phyloP scores from a whole-genome alignment of 2,329 filamentous ascomycete species.

The Talaromyces sp. region DNA sequence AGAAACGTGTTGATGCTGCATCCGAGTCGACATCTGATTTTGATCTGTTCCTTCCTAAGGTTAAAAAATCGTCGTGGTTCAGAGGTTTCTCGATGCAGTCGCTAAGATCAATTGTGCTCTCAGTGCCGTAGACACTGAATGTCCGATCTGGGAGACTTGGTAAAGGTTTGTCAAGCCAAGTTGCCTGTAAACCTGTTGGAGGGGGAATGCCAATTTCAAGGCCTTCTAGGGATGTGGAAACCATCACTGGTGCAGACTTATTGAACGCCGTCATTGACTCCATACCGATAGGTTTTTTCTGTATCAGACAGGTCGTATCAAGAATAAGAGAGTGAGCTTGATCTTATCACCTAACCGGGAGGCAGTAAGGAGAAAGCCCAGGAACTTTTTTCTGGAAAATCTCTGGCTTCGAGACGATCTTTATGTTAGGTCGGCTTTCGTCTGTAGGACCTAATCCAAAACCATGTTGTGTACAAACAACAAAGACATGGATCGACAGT shows the following conservation, averaged over 20 bases:
- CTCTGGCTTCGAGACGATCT: background rate
- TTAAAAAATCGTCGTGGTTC: background rate
- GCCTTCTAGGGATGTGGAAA: conserved; percentile 36
- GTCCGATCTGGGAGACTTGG: conserved; percentile 13
- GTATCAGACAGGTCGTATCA: background rate
- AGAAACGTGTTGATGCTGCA: background rate
- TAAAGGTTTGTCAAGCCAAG: conserved; percentile 17
- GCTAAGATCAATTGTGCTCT: conserved; percentile 1
- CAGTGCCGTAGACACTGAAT: conserved; percentile 17
- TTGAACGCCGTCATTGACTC: conserved; percentile 19
- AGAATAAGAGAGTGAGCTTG: background rate
- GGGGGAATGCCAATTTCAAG: conserved; percentile 37
- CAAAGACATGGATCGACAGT: conserved; percentile 11
- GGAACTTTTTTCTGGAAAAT: too few species aligned
- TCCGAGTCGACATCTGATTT: background rate
- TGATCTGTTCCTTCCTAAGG: background rate
- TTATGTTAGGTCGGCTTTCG: background rate
- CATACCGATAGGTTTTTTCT: background rate
- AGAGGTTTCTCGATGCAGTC: background rate
- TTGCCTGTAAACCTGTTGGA: conserved; percentile 25
- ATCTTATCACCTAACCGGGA: background rate
- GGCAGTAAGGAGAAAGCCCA: background rate
- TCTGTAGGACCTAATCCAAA: background rate
- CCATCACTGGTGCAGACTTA: conserved; percentile 32
- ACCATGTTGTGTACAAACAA: background rate